Conservation (phyloP, 805 yeast species). For the Yamadazyma olivae region DNA sequence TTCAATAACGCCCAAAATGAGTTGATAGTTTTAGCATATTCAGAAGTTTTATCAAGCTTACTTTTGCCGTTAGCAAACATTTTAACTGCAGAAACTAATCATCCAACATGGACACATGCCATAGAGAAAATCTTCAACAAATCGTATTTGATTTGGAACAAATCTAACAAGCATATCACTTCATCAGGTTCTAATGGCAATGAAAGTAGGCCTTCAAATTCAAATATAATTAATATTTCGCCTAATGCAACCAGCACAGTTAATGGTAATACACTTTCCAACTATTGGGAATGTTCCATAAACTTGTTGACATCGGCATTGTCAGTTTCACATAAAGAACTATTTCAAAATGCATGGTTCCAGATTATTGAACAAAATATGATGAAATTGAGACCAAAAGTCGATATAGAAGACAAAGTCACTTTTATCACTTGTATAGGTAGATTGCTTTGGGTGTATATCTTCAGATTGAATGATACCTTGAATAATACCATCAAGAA, state of each 20-base stretch:
- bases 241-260: constrained; percentile 6
- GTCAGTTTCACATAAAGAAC: constrained; percentile 75
- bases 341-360: constrained; percentile 74
- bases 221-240: constrained; percentile 9
- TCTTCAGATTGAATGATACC: constrained; percentile 84
- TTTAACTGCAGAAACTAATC: constrained; percentile 91
- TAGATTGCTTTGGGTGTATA: constrained; percentile 84
- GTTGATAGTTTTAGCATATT: constrained; percentile 70
- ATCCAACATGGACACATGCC: constrained; percentile 92
- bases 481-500: constrained; percentile 82
- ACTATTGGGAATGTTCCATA: constrained; percentile 65
- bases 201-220: constrained; percentile 4
- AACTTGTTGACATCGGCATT: constrained; percentile 69
- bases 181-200: not conserved
- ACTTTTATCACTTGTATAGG: constrained; percentile 64
- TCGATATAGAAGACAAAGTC: constrained; percentile 46
- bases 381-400: constrained; percentile 63
- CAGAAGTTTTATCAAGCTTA: constrained; percentile 75
- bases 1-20: constrained; percentile 64
- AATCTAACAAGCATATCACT: constrained; percentile 21
- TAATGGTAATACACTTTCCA: constrained; percentile 9
- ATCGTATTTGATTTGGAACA: constrained; percentile 43
- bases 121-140: constrained; percentile 57
- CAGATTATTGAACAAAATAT: constrained; percentile 59
- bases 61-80: constrained; percentile 80